Evolutionary conservation across 306 rosid species (phyloP), one percentile per base, ranked within the genome.

Genomic region (Vigna trinervia): DNA sequence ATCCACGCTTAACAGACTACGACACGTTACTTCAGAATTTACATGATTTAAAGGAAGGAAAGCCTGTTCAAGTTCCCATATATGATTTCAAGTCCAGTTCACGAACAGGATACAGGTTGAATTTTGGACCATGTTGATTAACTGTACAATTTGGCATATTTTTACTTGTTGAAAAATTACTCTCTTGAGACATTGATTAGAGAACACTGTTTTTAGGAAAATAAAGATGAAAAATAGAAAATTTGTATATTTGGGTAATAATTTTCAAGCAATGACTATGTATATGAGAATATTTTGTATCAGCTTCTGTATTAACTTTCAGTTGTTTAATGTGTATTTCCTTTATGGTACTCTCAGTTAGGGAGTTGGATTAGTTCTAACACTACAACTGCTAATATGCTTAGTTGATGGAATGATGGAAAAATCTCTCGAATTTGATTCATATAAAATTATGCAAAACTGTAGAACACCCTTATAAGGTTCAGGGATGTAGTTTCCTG

Each of bases 1-100:
- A 96, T 89, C 99, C 99, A 74, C 99, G 99, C 79, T 84, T 96
- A 91, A 96, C 99, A 68, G 99, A 96, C 86, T 96, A 92, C 59
- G 94, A 92, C 74, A 87, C 96, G 2, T 83, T 96, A 88, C 97
- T 96, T 66, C 97, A 88, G 85, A 96, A 96, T 87, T 85, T 96
- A 77, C 87, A 58, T n/a, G 99, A 88, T 83, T 80, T 96, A 61
- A 92, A 91, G 85, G 97, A 83, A 71, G 97, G 97, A 84, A 92
- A 92, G 84, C 53, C 83, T 47, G 92, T 86, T 28, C 70, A 92
- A 85, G 94, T 96, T 86, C 99, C 99, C 7, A 78, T 96, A 64
- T 96, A 96, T 87, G 99, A 96, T 85, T 96, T 96, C 89, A 92
- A 96, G 88, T 85, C 96, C 75, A 96, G 99, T 82, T 88, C 98